Conservation (phyloP, 2,329 filamentous ascomycete species). For the Epichloe uncinata region DNA sequence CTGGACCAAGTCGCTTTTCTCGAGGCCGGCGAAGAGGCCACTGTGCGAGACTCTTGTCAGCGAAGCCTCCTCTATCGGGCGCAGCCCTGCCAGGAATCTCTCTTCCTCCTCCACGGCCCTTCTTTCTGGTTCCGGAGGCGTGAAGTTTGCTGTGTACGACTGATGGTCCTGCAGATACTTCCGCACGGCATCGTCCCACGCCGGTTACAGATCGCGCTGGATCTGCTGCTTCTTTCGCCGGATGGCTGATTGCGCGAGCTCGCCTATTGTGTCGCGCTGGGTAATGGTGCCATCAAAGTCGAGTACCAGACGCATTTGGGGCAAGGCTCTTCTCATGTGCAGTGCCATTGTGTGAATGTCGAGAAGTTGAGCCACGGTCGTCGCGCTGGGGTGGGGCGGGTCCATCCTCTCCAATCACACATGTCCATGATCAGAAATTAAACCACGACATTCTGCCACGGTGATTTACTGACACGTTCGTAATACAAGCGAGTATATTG, state of each 20-base stretch:
- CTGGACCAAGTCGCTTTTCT: constrained; percentile 16
- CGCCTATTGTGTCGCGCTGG: constrained; percentile 35
- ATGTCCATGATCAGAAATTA: too few relatives aligned
- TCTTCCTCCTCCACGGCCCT: constrained; percentile 25
- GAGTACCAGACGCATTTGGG: constrained; percentile 33
- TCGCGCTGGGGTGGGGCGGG: too few relatives aligned
- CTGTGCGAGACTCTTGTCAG: constrained; percentile 29
- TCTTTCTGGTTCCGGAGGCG: constrained; percentile 20
- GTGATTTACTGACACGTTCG: background rate
- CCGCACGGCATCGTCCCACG: constrained; percentile 32
- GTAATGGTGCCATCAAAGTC: constrained; percentile 51
- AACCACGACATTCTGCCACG: too few relatives aligned
- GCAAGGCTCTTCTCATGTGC: background rate
- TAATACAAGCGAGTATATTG: background rate
- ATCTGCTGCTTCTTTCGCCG: constrained; percentile 15
- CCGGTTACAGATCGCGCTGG: constrained; percentile 20
- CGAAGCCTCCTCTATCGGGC: constrained; percentile 32
- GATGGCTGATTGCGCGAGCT: constrained; percentile 32
- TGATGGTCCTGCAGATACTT: constrained; percentile 31
- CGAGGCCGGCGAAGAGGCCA: constrained; percentile 31
- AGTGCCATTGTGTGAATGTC: too few relatives aligned
- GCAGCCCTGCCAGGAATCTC: constrained; percentile 29
- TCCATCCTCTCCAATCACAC: background rate
- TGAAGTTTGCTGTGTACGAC: constrained; percentile 22
- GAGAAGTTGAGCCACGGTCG: too few relatives aligned